A percentile compares a stretch with the other conserved stretches of the same genome.
Conservation (phyloP, 78 protist genomes). For the Kipferlia bialata region DNA sequence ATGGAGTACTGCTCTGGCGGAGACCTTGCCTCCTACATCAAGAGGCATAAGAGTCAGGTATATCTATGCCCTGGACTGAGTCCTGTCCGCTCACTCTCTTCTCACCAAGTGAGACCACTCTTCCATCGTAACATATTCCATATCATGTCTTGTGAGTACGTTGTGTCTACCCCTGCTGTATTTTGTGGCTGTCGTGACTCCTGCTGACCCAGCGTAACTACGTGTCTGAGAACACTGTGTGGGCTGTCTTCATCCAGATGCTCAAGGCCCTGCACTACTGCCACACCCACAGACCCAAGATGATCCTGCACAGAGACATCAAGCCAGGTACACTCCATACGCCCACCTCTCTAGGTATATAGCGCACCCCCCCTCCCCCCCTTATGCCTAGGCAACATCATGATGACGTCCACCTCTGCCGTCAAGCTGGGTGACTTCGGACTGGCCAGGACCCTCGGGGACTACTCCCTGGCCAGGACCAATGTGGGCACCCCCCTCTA, state of each 20-base stretch:
- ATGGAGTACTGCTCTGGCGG: conserved; percentile 83
- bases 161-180: too few species aligned
- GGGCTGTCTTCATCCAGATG: conserved; percentile 57
- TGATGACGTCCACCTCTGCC: conserved; percentile 40
- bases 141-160: too few species aligned
- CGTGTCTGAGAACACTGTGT: conserved; percentile 53
- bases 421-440: conserved; percentile 84
- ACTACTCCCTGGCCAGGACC: conserved; percentile 45
- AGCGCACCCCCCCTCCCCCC: too few species aligned
- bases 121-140: too few species aligned
- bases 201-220: too few species aligned
- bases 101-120: too few species aligned
- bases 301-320: conserved; percentile 75
- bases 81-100: too few species aligned
- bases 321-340: conserved; percentile 10
- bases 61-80: too few species aligned
- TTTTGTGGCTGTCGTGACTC: too few species aligned
- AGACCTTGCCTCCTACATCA: conserved; percentile 53
- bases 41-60: conserved; percentile 22
- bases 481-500: conserved; percentile 75
- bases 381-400: conserved; percentile 59
- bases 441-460: conserved; percentile 5
- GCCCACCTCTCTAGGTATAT: not conserved
- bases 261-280: conserved; percentile 51
- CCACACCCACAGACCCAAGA: conserved; percentile 27